A percentile compares a stretch with the other conserved stretches of the same genome.
phyloP scores from a whole-genome alignment of 2,329 filamentous ascomycete species.

The Colletotrichum euphorbiae region DNA sequence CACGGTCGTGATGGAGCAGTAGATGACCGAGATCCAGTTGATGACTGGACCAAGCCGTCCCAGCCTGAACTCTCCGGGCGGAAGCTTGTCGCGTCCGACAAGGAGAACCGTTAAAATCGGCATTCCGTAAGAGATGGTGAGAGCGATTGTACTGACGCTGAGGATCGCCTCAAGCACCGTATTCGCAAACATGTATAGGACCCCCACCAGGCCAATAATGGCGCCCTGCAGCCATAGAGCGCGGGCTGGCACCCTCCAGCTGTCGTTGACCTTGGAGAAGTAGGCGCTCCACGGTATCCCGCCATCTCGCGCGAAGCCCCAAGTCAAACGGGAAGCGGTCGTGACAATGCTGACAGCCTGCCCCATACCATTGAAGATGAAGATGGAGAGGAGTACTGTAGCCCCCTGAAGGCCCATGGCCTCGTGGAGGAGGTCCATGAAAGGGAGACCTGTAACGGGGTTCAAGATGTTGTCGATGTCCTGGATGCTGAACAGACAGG shows the following conservation, averaged over 20 bases:
- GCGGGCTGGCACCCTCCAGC: constrained; percentile 64
- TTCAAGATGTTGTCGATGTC: constrained; percentile 55
- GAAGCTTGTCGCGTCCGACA: constrained; percentile 64
- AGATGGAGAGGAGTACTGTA: constrained; percentile 60
- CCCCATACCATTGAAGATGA: constrained; percentile 67
- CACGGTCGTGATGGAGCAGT: constrained; percentile 63
- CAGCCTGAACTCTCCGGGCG: constrained; percentile 57
- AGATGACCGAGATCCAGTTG: constrained; percentile 63
- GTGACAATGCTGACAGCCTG: constrained; percentile 65
- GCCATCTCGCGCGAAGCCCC: constrained; percentile 66
- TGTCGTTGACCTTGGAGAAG: constrained; percentile 56
- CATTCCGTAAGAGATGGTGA: constrained; percentile 64
- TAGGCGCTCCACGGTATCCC: constrained; percentile 59
- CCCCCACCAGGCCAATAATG: constrained; percentile 56
- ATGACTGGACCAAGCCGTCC: constrained; percentile 57
- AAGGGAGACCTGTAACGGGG: constrained; percentile 56
- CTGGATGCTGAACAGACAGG: constrained; percentile 64
- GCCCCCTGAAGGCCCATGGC: constrained; percentile 54
- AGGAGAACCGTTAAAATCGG: constrained; percentile 61
- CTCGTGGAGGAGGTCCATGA: constrained; percentile 59
- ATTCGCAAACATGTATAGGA: constrained; percentile 66
- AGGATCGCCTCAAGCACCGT: constrained; percentile 66
- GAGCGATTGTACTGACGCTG: constrained; percentile 66
- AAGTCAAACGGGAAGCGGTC: constrained; percentile 63
- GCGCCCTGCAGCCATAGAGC: constrained; percentile 64